Evolutionary conservation across 331 rosid genomes (phyloP), one percentile per base, ranked within the genome.

Genomic region (Cydonia oblonga): DNA sequence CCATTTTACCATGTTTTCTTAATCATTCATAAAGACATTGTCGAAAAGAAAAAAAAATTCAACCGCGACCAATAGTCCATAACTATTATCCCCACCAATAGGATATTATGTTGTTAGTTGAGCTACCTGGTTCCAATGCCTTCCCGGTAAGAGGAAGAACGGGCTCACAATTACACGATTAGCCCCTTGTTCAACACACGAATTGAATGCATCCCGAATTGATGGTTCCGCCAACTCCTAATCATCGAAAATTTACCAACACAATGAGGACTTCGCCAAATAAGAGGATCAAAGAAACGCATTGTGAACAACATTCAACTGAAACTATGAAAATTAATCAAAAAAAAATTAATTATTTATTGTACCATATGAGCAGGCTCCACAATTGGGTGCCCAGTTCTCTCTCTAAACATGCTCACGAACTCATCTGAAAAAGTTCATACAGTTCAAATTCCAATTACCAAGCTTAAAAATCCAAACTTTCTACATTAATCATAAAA

Each of bases 331-430:
- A 53, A n/a, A 6, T 19, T 57, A 72, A 57, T 28, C 14, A 38
- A 18, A 5, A 35, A 61, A 32, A 57, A 59, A 15, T 14, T 9
- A 59, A 0, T 10, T 2, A 9, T 10, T n/a, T 12, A 35, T 10
- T 61, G 72, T 84, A 91, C 97, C 99, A 95, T 95, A 75, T 89
- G 96, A 85, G 99, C 97, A 75, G 92, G 93, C 86, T 87, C 97
- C 82, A 89, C 96, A 66, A 95, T 85, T 66, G 80, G 71, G 75
- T 88, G 86, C n/a, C 92, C 96, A 81, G 96, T 93, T 80, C 81
- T 86, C 73, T 79, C 78, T 79, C 82, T 89, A 80, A 85, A 89
- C 89, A 93, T 86, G 81, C 81, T 75, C 87, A 91, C 97, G 71
- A 93, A 91, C 52, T 86, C 96, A 91, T 84, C 98, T 93, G 85